phyloP scores from a whole-genome alignment of 1,139 yeast species.

The Taphrina populina region DNA sequence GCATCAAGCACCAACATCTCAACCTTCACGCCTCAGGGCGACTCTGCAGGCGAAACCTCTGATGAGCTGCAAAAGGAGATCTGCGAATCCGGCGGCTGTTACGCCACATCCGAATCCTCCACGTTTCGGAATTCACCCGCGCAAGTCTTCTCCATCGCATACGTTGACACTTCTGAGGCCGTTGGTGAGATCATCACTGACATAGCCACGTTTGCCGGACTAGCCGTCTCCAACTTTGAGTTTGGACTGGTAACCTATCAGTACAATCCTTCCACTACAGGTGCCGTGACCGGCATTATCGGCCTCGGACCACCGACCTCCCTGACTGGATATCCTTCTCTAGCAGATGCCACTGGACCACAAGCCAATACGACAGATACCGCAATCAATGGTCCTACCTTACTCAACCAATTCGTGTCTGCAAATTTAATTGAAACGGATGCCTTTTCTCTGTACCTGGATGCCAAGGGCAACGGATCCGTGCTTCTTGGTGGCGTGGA shows the following conservation, averaged over 20 bases:
- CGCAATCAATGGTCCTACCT: conserved; percentile 9
- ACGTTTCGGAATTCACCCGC: conserved; percentile 5
- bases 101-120: conserved; percentile 14
- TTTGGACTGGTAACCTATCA: conserved; percentile 32
- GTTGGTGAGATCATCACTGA: conserved; percentile 30
- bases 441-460: conserved; percentile 57
- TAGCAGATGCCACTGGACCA: conserved; percentile 13
- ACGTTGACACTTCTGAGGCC: conserved; percentile 32
- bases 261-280: conserved; percentile 15
- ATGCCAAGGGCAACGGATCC: conserved; percentile 49
- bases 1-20: conserved; percentile 18
- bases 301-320: conserved; percentile 30
- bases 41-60: conserved; percentile 14
- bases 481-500: conserved; percentile 62
- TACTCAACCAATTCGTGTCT: conserved; percentile 12
- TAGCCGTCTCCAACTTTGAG: conserved; percentile 16
- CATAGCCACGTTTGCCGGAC: conserved; percentile 20
- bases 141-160: conserved; percentile 26
- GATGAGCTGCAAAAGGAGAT: conserved; percentile 7
- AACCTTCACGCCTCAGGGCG: conserved; percentile 18
- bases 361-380: conserved; percentile 5
- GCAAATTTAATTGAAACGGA: conserved; percentile 46
- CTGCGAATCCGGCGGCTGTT: conserved; percentile 29
- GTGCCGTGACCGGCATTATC: conserved; percentile 31
- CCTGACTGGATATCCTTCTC: conserved; percentile 15